Evolutionary conservation across 2,329 filamentous ascomycete species (phyloP), one percentile per base, ranked within the genome.

Genomic region (Aureobasidium sp.): DNA sequence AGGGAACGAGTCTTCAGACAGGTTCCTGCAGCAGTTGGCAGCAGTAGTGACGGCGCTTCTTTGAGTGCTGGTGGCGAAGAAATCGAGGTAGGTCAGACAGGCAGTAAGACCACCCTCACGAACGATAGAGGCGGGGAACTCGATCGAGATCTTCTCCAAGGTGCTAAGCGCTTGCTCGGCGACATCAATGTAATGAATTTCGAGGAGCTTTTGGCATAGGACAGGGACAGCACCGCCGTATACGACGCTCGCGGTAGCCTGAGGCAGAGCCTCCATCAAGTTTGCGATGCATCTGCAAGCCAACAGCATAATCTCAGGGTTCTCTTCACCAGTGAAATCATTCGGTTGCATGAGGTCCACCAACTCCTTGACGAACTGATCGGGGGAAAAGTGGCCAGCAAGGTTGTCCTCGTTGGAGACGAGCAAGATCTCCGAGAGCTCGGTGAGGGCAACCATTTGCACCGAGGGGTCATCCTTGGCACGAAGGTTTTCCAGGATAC

Each of bases 361-460:
- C 58, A 99, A 80, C 76, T 99, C 94, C 76, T 96, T 97, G 62
- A 99, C 91, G 71, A 94, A 97, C 9, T 90, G 84, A 75, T 99
- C 94, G 2, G 94, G 91, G 0, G 90, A 90, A 73, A 99, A 97
- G 70, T 97, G 91, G 5, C 94, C 94, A 1, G 93, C 90, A 12
- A 99, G 82, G 67, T 95, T 97, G 72, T 99, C 94, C 76, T 99
- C 94, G 67, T 94, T 97, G 12, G 93, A 96, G 41, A 99, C 90
- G 34, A 99, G 80, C 5, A 99, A 80, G 60, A 97, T 87, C 74
- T 99, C 92, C 0, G 93, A 96, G 7, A 99, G 80, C 68, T 97
- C 93, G 74, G 96, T 90, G 34, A 99, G 79, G 31, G 93, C 94
- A 70, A 97, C 91, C 67, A 96, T 81, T 77, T 99, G 95, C 42